Percentiles rank a stretch among this genome's conserved stretches.
These are phyloP conservation scores for Cystodermella granulosa DNA, from an alignment of 1,284 basidiomycete species.

Conservation along the genomic window DNA sequence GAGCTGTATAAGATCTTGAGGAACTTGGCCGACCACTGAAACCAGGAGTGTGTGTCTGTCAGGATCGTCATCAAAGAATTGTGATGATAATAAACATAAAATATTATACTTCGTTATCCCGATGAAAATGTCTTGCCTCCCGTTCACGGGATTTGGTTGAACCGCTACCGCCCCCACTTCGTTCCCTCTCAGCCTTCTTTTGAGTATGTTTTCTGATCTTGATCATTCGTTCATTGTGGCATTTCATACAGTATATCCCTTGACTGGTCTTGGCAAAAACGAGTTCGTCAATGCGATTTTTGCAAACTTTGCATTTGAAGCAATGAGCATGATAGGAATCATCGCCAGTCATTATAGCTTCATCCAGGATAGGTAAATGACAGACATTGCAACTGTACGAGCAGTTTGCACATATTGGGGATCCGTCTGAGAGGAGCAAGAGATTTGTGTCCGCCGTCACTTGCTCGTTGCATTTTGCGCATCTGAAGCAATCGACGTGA, in stretches of 20 bases:
- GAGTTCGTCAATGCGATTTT: conserved; percentile 91
- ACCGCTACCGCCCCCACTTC: conserved; percentile 35
- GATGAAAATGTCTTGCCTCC: conserved; percentile 36
- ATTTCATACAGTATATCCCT: conserved; percentile 98
- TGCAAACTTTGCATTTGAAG: conserved; percentile 96
- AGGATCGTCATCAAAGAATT: conserved; percentile 6
- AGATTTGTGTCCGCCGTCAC: conserved; percentile 93
- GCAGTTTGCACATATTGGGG: conserved; percentile 94
- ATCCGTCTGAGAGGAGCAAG: conserved; percentile 90
- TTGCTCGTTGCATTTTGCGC: conserved; percentile 74
- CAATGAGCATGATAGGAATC: conserved; percentile 98
- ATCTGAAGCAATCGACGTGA: conserved; percentile 79
- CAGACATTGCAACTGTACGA: conserved; percentile 96
- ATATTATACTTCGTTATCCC: conserved; percentile 41
- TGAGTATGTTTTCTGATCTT: conserved; percentile 87
- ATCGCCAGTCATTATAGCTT: conserved; percentile 98
- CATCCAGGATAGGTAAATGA: conserved; percentile 86
- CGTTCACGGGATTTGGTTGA: conserved; percentile 46
- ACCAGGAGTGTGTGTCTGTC: conserved; percentile 10
- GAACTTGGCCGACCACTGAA: conserved; percentile 11
- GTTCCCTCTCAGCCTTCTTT: conserved; percentile 56
- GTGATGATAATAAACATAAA: too few species aligned
- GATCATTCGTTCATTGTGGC: conserved; percentile 95
- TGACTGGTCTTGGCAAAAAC: conserved; percentile 98
- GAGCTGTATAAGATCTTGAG: conserved; percentile 13